Evolutionary conservation across 2,329 filamentous ascomycete genomes (phyloP), one percentile per base, ranked within the genome.

Genomic region (Penicillium capsulatum): DNA sequence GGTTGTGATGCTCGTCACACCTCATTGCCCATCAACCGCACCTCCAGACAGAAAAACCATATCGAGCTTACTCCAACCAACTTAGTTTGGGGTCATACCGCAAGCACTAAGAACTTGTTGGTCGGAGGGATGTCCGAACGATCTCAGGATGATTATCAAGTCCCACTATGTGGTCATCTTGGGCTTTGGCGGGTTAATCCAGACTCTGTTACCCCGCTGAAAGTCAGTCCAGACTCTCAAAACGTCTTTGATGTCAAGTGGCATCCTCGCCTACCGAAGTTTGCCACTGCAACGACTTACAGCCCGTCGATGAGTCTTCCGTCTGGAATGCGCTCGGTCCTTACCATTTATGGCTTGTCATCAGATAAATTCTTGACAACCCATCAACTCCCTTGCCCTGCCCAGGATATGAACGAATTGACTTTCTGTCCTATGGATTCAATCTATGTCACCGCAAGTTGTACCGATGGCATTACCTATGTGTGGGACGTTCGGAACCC

Each of bases 361-460:
- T 34, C 16, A 3, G 40, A 31, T 8, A 33, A 17, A 8, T 35
- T 33, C 7, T 24, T 29, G 2, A 24, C 32, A 15, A 42, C 33
- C 10, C 30, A 24, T n/a, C 33, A 74, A 40, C 68, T 76, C 26
- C 72, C 80, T 34, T 81, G 78, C 48, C 71, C 71, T 16, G 78
- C 79, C 0, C 53, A 71, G 6, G 79, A 83, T 55, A 79, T 82
- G 49, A 82, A 81, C 40, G 77, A 81, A 41, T 64, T 81, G 1
- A 64, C 73, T 0, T 76, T 74, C 48, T 75, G 71, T 41, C 68
- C 67, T 1, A 41, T 53, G 29, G 54, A 67, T 32, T 40, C 73
- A 1, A 68, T 71, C 26, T 65, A 79, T 38, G 62, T 81, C 9
- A 74, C 76, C 6, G 77, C 75, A 9, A 77, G 77, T 8, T 80